Conservation (phyloP, 1,284 basidiomycete species). For the Rhodotorula sp. region DNA sequence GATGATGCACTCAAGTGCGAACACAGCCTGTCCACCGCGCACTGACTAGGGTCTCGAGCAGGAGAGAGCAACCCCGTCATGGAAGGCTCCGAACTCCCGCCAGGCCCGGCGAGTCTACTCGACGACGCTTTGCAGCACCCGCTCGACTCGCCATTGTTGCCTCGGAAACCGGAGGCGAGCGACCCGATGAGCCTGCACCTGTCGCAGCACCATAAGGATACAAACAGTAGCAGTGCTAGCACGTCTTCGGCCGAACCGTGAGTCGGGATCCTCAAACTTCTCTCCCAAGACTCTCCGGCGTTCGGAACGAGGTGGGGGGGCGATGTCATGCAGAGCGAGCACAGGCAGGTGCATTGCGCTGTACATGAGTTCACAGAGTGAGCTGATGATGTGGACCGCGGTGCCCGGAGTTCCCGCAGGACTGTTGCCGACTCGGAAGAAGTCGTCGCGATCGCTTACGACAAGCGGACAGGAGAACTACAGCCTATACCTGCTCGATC, state of each 20-base stretch:
- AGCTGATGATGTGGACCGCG: neutral
- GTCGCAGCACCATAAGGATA: neutral
- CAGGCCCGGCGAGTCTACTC: constrained; percentile 2
- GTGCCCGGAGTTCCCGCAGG: constrained; percentile 3
- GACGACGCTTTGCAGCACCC: constrained; percentile 3
- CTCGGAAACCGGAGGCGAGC: too few relatives aligned
- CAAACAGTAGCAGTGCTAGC: too few relatives aligned
- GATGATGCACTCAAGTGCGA: too few relatives aligned
- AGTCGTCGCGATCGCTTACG: constrained; percentile 1
- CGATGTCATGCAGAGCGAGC: neutral
- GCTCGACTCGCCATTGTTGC: neutral
- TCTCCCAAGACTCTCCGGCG: too few relatives aligned
- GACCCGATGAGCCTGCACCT: neutral
- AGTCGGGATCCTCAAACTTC: too few relatives aligned
- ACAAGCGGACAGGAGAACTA: constrained; percentile 14
- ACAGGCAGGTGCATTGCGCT: neutral
- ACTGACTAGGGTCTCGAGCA: too few relatives aligned
- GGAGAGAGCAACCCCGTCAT: neutral
- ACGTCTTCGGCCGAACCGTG: too few relatives aligned
- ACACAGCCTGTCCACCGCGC: too few relatives aligned
- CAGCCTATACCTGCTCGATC: constrained; percentile 25
- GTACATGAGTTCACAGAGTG: neutral
- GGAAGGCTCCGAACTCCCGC: neutral
- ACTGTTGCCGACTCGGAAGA: constrained; percentile 14
- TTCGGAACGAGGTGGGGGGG: too few relatives aligned